Evolutionary conservation across 192 early-diverging fungal genomes (phyloP).

Genomic region (Mortierella hygrophila): DNA sequence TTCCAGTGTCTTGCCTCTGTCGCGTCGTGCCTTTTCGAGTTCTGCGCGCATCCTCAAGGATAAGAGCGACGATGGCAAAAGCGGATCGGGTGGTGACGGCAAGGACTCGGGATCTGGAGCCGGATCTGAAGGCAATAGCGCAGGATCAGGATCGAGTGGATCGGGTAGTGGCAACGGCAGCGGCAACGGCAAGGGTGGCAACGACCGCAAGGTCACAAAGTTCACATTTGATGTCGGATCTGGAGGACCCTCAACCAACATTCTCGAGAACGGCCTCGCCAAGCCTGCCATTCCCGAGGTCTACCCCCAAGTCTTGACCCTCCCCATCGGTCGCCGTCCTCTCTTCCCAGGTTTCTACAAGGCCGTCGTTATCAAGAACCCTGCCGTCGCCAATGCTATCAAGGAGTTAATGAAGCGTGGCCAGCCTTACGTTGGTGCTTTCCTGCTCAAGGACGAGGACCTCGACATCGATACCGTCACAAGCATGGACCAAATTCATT

Average conservation of each 20-base stretch:
- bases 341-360: conserved; percentile 99
- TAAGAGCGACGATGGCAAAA: conserved; percentile 26
- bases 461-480: conserved; percentile 87
- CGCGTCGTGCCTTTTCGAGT: conserved; percentile 44
- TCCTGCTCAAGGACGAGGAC: conserved; percentile 93
- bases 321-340: conserved; percentile 93
- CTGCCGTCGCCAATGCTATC: conserved; percentile 90
- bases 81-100: conserved; percentile 18
- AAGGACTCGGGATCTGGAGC: conserved; percentile 24
- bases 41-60: conserved; percentile 40
- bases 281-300: conserved; percentile 89
- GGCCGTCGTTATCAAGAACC: conserved; percentile 96
- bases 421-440: conserved; percentile 97
- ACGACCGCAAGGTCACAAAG: conserved; percentile 26
- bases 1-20: not conserved
- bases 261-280: conserved; percentile 75
- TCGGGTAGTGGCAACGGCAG: conserved; percentile 23
- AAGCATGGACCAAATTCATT: conserved; percentile 82
- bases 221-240: conserved; percentile 55
- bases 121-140: conserved; percentile 7
- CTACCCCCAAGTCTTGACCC: conserved; percentile 93
- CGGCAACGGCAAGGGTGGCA: conserved; percentile 25
- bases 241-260: conserved; percentile 58
- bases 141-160: conserved; percentile 24
- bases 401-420: conserved; percentile 91